These are phyloP conservation scores for Tulasnella sp. DNA, from an alignment of 768 basidiomycete genomes.

Conservation along the genomic window DNA sequence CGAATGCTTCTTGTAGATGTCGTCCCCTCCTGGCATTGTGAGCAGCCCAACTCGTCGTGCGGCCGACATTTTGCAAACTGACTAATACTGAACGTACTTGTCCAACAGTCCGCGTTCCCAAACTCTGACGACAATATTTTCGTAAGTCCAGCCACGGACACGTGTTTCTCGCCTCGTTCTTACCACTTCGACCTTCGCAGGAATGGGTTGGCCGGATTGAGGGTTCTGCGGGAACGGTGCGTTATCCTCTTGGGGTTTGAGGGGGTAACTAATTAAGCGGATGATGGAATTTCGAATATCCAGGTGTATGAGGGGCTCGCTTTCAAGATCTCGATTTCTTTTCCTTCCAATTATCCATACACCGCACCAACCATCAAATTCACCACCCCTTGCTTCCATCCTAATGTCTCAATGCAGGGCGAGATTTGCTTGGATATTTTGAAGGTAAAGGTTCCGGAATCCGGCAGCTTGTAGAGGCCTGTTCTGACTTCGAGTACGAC, in stretches of 20 bases:
- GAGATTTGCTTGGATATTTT: constrained; percentile 82
- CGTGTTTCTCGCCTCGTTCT: background rate
- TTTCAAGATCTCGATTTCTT: constrained; percentile 75
- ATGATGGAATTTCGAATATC: constrained; percentile 5
- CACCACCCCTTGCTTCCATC: constrained; percentile 74
- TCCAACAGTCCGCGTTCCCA: constrained; percentile 73
- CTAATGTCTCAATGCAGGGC: constrained; percentile 67
- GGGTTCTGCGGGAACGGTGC: constrained; percentile 63
- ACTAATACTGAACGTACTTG: background rate
- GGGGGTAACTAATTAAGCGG: background rate
- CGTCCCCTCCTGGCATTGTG: constrained; percentile 78
- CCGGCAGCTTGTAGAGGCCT: background rate
- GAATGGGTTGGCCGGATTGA: constrained; percentile 88
- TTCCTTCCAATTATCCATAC: constrained; percentile 84
- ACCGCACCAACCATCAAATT: constrained; percentile 77
- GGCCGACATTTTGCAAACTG: background rate
- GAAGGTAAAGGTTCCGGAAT: constrained; percentile 38
- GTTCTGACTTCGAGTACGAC: background rate
- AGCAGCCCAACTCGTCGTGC: constrained; percentile 23
- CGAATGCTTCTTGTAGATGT: constrained; percentile 45
- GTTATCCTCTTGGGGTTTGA: constrained; percentile 20
- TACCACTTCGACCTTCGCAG: background rate
- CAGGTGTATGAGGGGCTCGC: constrained; percentile 69
- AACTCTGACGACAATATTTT: constrained; percentile 78
- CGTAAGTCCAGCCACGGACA: background rate